Evolutionary conservation across 2,329 filamentous ascomycete species (phyloP).

Genomic region (Sclerotinia glacialis): DNA sequence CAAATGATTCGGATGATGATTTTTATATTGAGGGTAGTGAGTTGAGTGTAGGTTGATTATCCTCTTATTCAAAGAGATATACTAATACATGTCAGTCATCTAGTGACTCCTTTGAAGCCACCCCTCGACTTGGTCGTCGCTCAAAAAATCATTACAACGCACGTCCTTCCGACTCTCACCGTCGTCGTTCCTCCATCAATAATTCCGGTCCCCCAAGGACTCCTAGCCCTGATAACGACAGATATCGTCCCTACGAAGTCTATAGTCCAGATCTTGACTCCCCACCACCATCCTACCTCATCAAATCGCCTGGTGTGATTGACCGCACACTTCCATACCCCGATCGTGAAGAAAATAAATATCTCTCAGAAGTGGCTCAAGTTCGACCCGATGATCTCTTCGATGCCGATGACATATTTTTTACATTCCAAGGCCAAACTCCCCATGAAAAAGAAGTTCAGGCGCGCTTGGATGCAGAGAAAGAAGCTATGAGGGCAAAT

Average conservation of each 20-base stretch:
- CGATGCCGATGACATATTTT: conserved; percentile 3
- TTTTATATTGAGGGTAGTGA: not conserved
- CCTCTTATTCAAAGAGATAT: not conserved
- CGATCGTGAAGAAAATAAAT: not conserved
- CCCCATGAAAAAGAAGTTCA: not conserved
- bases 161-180: no score
- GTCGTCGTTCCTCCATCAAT: not conserved
- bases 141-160: not conserved
- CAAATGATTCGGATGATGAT: not conserved
- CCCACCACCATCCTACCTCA: conserved; percentile 8
- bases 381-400: conserved; percentile 1
- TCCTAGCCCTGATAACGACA: not conserved
- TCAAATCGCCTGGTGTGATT: not conserved
- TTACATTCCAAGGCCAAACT: not conserved
- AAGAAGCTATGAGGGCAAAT: not conserved
- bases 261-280: not conserved
- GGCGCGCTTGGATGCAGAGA: not conserved
- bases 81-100: conserved; percentile 3
- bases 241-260: not conserved
- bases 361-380: not conserved
- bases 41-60: not conserved
- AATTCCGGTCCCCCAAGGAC: not conserved
- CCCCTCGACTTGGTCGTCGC: not conserved
- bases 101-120: not conserved
- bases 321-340: not conserved